Base-by-base conservation (phyloP, 495 filamentous ascomycete species). In the Neurospora discreta region DNA sequence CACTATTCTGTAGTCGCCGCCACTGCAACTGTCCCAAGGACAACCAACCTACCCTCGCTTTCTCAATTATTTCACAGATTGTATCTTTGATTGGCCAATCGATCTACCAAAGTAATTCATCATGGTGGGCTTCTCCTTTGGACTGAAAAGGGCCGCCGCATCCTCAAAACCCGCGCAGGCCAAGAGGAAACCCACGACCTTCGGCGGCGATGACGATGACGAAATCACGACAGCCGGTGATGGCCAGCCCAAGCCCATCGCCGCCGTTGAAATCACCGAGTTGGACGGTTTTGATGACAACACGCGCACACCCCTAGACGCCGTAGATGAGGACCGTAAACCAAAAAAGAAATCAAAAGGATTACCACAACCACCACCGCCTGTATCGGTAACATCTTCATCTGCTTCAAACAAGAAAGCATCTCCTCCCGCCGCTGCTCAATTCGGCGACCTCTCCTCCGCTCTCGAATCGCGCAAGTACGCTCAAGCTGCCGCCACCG, bases 361-460 rank as follows among this genome's bases (percentile, higher is more conserved):
- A 82, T 5, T 83, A 85, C 71, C 81, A 81, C 44, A 84, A 69
- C 36, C 60, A 76, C 38, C 72, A 44, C 33, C 42, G 11, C 71
- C 41, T 26, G 44, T 33, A 68, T 73, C 18, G 73, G 75, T 39
- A 72, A 30, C 69, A 52, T 15, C 39, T 38, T 52, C 44, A 15
- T 23, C 44, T 1, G 15, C 10, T 0, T 60, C 52, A 71, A 60
- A 16, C 9, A 38, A 43, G 11, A 71, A 65, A 40, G 23, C 70
- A 6, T 7, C 6, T 10, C 13, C 6, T 10, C 13, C 42, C 38
- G 11, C 6, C n/a, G 42, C 52, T 44, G 8, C 46, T 78, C 11
- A 79, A 18, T 87, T 88, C 74, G 83, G 84, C 40, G 84, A 89
- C 73, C 80, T 90, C 7, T 89, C 87, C 46, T 83, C 84, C 74